These are phyloP conservation scores for Saccharum officinarum DNA, from an alignment of 176 grass and related monocot species.

Conservation along the genomic window DNA sequence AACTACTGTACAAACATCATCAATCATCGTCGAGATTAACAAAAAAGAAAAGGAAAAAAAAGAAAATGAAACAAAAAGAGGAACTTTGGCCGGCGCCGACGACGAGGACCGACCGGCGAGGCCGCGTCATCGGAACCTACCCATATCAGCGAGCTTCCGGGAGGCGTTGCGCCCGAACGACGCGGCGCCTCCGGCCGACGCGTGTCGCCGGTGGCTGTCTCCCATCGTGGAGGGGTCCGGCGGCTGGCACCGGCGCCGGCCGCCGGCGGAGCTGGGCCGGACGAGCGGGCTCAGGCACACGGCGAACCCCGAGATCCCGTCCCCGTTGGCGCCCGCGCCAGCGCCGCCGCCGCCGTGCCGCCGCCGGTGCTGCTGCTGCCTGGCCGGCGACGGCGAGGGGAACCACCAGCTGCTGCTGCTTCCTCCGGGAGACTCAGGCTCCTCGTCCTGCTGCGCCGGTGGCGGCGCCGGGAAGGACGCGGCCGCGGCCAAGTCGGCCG, in stretches of 20 bases:
- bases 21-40: slow-evolving; percentile 10
- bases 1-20: not conserved
- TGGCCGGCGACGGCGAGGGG: slow-evolving; percentile 47
- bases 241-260: slow-evolving; percentile 43
- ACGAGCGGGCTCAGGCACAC: slow-evolving; percentile 60
- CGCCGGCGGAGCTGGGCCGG: slow-evolving; percentile 39
- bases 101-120: not conserved
- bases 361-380: slow-evolving; percentile 36
- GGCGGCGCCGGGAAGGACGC: slow-evolving; percentile 1
- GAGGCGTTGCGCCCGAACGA: slow-evolving; percentile 54
- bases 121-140: slow-evolving; percentile 52
- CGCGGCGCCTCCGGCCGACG: slow-evolving; percentile 39
- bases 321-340: slow-evolving; percentile 32
- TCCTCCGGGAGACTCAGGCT: slow-evolving; percentile 39
- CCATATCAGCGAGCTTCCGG: slow-evolving; percentile 57
- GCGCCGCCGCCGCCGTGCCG: slow-evolving; percentile 32
- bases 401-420: slow-evolving; percentile 44
- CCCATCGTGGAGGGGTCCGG: slow-evolving; percentile 18
- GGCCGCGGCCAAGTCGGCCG: not conserved
- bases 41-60: not conserved
- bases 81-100: not conserved
- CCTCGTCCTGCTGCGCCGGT: slow-evolving; percentile 32
- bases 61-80: not conserved
- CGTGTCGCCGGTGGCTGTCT: slow-evolving; percentile 45
- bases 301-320: slow-evolving; percentile 54